Evolutionary conservation across 768 basidiomycete species (phyloP), one percentile per base, ranked within the genome.

Genomic region (Termitomyces sp.): DNA sequence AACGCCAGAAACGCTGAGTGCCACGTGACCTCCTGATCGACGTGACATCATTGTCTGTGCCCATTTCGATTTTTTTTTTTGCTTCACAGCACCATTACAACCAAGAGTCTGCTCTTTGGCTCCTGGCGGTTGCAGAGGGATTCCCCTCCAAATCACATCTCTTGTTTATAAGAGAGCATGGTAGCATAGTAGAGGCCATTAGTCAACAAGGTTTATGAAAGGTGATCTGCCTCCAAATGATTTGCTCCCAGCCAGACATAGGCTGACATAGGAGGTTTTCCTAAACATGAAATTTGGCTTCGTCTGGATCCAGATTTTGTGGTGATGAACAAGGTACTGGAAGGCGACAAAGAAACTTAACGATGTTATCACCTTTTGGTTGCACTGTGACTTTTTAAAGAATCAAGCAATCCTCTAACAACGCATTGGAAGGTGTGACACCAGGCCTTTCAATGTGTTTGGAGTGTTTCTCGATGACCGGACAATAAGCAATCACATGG

Each of bases 401-500:
- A 42, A 42, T 3, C 18, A 42, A n/a, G 4, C 41, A 11, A 4
- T 9, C 20, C 18, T 9, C 41, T 11, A 5, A 42, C 6, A 41
- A 6, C 18, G 7, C 39, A 8, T 41, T 41, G 16, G 41, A 42
- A 42, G 41, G 41, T 20, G 1, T 9, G 8, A 42, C 3, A n/a
- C 6, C 6, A 41, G 39, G 18, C 18, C 39, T 39, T 39, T 13
- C 3, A 36, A 3, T 39, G 6, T 5, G 2, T 9, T 2, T n/a
- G n/a, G n/a, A 41, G n/a, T 44, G 42, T 45, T 22, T 22, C 5
- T 22, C 20, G 41, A 41, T 41, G 39, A 20, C 41, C n/a, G 6
- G 20, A 45, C 11, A 45, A 54, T 7, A 3, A 18, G 31, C 18
- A n/a, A 36, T 57, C 56, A 61, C 59, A 58, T 61, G 54, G 52